Base-by-base conservation (phyloP, 805 yeast genomes). In the Candida jianshihensis region DNA sequence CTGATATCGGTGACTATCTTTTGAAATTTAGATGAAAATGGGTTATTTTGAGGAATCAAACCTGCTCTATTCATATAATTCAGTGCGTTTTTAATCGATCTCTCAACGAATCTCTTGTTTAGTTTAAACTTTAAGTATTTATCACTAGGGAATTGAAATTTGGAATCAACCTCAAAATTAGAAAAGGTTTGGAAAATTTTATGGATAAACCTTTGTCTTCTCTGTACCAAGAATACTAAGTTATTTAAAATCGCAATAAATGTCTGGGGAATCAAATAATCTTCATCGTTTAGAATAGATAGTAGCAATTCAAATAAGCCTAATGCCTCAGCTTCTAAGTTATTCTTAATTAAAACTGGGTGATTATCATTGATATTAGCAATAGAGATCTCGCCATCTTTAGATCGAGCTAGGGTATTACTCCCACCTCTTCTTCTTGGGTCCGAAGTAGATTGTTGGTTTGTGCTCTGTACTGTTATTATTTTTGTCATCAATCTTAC, bases 221-320 rank as follows among this genome's bases (percentile, higher is more conserved):
- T 66, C 47, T 76, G 78, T 44, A 84, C 70, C 26, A 92, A 58
- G 13, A 74, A 65, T 6, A 82, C 65, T 16, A 81, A 60, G 34
- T 79, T 77, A 47, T 83, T 77, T 19, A 87, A 57, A 0, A 84
- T 67, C 6, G 94, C 84, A 13, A 86, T 72, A 35, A 83, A 72
- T 3, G 76, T 46, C 5, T 82, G 74, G 11, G 81, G 66, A 34
- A 78, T 66, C 42, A 71, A 58, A 45, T 75, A 53, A n/a, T 68
- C 60, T 34, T 76, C 82, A 24, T 70, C 77, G 28, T 67, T 63
- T 37, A 89, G 62, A 14, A 70, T 62, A 31, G 66, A 63, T 32
- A 87, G 61, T 21, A 90, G 55, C 25, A 75, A 56, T 46, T 87
- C 96, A 25, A 92, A 60, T 37, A 83, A 61, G 4, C 70, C 78